Conservation (phyloP, 331 rosid species). For the Malus hybrid region DNA sequence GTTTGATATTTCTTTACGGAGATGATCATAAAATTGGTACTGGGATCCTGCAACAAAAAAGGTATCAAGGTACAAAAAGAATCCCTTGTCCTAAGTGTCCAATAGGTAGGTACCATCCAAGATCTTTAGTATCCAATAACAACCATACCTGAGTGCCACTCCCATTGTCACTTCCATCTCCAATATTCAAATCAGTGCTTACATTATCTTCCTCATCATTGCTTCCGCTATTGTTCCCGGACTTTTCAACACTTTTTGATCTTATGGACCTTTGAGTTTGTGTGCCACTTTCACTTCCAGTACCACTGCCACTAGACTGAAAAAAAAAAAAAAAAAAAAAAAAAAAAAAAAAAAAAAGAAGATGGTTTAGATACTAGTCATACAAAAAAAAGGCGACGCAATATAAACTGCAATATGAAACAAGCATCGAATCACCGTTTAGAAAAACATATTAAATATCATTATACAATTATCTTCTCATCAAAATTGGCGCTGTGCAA, state of each 20-base stretch:
- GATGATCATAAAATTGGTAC: background rate
- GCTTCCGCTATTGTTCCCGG: constrained; percentile 59
- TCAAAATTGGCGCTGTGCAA: background rate
- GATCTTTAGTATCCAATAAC: constrained; percentile 1
- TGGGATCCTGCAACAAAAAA: too few species aligned
- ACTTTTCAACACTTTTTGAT: constrained; percentile 52
- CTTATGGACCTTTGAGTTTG: constrained; percentile 69
- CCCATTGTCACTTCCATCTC: constrained; percentile 73
- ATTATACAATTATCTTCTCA: background rate
- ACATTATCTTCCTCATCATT: constrained; percentile 58
- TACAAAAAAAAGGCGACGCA: background rate
- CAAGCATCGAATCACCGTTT: background rate
- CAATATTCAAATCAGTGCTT: constrained; percentile 52
- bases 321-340: background rate
- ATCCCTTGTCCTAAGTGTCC: background rate
- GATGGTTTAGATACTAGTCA: background rate
- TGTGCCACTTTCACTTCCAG: constrained; percentile 87
- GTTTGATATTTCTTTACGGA: background rate
- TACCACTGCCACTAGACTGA: constrained; percentile 94
- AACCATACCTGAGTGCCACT: constrained; percentile 80
- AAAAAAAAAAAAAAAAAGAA: constrained; percentile 3
- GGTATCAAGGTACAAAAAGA: background rate
- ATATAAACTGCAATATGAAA: background rate
- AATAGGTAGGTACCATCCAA: background rate
- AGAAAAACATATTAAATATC: background rate